Base-by-base conservation (phyloP, 345 rosid genomes). In the Syzygium aqueum region DNA sequence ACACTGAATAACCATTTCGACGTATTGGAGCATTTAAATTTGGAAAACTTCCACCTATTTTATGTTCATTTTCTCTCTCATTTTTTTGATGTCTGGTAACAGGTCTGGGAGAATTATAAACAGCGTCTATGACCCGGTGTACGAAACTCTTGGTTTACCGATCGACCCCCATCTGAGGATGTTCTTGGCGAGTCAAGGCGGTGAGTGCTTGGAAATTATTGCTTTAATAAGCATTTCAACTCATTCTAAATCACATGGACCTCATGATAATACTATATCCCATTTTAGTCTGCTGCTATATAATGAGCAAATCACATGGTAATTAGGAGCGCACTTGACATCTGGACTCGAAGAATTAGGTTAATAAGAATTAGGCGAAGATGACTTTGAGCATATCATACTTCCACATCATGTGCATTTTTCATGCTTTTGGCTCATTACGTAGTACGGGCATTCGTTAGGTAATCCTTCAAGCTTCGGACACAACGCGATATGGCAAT, bases 81-180 rank as follows among this genome's bases (percentile, higher is more conserved):
- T 61, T n/a, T 61, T 61, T 13, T 65, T 3, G 19, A 16, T 15
- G 40, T 65, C 77, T 7, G 40, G 30, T 28, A 65, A 15, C 40
- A 65, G 40, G 40, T 65, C 77, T 7, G 22, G 40, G 40, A 11
- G 22, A 17, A 28, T 28, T 28, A 65, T 28, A 33, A 28, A 65
- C 77, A 65, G 40, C 33, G 77, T 90, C 6, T 93, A 93, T 80
- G 93, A 91, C 87, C 92, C 92, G 43, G 9, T 78, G 83, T 93
- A 59, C 85, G 92, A 90, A 52, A 51, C 57, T 65, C 59, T 91
- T 37, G 92, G 94, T 21, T 90, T 93, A 6, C 91, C 89, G 9
- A 16, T 90, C 54, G 93, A 93, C 57, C 94, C 94, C 84, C 92
- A 92, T 84, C 61, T 92, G 43, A 86, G 94, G 87, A 52, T 90